Evolutionary conservation across 805 yeast species (phyloP), one percentile per base, ranked within the genome.

Genomic region (Komagataella mondaviorum): DNA sequence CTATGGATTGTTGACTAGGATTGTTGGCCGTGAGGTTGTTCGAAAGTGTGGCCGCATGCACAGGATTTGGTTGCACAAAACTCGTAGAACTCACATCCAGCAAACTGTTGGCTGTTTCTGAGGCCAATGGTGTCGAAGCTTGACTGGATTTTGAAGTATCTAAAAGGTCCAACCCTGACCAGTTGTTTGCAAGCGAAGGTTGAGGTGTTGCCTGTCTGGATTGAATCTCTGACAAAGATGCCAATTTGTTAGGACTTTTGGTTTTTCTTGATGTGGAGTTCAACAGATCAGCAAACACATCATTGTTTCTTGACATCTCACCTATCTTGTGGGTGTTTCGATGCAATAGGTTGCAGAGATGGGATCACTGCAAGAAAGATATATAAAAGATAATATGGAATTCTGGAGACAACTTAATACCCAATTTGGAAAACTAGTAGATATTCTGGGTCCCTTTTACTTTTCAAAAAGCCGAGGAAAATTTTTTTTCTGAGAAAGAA

Each of bases 251-350:
- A 23, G 59, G 57, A 45, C 57, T 55, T 48, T 60, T 61, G 52
- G 60, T 57, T 45, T 53, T 53, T 12, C 47, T 23, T 17, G 62
- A 59, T 20, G 66, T 65, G 6, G 67, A 59, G 24, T 61, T 58
- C 51, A 73, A 59, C 23, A 73, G 60, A 54, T 69, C 67, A 1
- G 77, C 77, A 67, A 73, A 73, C 20, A 73, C 64, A 55, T 73
- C 77, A 45, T 60, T 58, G 3, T 61, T 56, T 63, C 59, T 62
- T 51, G 53, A 50, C 52, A 50, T 50, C 23, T 6, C 16, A 45
- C 46, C 43, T 12, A 46, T 23, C 18, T 46, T 20, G 23, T 10
- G 39, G 14, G 39, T 30, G 39, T 30, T 30, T 30, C 6, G 39
- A 14, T 30, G 12, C 10, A 30, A 30, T 30, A 30, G n/a, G 14